Base-by-base conservation (phyloP, 495 filamentous ascomycete species). In the Diplogelasinospora grovesii region DNA sequence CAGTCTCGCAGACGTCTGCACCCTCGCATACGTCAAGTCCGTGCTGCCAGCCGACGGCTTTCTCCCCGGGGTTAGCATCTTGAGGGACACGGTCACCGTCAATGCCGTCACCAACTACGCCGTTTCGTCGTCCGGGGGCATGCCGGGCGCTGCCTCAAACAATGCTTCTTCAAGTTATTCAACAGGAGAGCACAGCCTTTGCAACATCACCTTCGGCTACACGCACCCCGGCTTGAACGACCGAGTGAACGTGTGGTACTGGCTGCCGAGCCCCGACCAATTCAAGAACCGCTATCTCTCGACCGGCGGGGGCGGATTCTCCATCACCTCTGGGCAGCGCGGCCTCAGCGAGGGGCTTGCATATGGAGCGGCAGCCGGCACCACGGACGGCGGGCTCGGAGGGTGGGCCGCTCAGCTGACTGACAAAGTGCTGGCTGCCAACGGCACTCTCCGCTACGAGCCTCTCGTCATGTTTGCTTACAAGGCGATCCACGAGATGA, bases 381-480 rank as follows among this genome's bases (percentile, higher is more conserved):
- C 53, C 7, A 74, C 70, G 1, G 70, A 73, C 43, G 70, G 65
- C 28, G 69, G 71, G 0, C 71, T 73, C 44, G 70, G 70, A 10
- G 55, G 58, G 39, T 71, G 68, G 43, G 36, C 42, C n/a, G 63
- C 52, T 6, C 30, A 63, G 1, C 52, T 57, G 3, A 55, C 65
- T 39, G 28, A 28, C 1, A 61, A 56, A 1, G 54, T 68, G 22
- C 62, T 70, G 14, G 23, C 61, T 4, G 57, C 57, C 11, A 68
- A 71, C 36, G 65, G 68, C 1, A 71, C 62, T 2, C 37, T 66
- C 32, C 63, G 72, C 45, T 71, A 59, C 34, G 53, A 70, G 2
- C 39, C 64, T 1, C 36, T 68, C 5, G 69, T 61, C 46, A 67
- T 68, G 59, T 74, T 69, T 37, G 70, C 63, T 6, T 74, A 71